Conservation (phyloP, 2,329 filamentous ascomycete genomes). For the Phialophora expanda region DNA sequence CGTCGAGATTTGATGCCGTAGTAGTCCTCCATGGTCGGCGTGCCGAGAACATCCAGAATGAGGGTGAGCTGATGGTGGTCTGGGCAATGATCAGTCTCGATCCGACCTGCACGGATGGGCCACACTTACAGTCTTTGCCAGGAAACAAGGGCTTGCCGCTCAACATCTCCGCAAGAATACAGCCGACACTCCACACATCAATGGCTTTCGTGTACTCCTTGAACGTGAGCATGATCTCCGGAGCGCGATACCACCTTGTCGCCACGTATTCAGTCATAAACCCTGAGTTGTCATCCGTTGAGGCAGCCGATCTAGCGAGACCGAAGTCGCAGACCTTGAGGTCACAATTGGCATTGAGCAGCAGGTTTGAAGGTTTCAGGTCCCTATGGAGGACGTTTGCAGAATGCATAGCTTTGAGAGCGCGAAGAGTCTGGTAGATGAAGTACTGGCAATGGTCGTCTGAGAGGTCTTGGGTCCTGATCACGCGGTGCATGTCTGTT, state of each 20-base stretch:
- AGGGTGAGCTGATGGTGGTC: constrained; percentile 97
- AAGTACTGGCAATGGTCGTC: constrained; percentile 99
- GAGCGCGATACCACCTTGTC: constrained; percentile 97
- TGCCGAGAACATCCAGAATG: constrained; percentile 95
- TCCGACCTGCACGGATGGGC: constrained; percentile 7
- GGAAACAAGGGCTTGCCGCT: constrained; percentile 98
- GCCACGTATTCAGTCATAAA: constrained; percentile 99
- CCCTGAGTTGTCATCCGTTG: constrained; percentile 98
- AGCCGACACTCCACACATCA: constrained; percentile 98
- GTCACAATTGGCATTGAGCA: constrained; percentile 98
- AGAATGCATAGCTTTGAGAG: constrained; percentile 98
- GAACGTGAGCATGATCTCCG: constrained; percentile 99
- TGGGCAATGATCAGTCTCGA: constrained; percentile 46
- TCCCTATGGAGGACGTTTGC: constrained; percentile 97
- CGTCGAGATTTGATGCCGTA: constrained; percentile 99
- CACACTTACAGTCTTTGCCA: constrained; percentile 88
- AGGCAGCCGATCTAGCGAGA: constrained; percentile 90
- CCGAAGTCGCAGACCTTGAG: constrained; percentile 99
- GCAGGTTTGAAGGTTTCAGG: constrained; percentile 94
- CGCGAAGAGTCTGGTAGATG: constrained; percentile 98
- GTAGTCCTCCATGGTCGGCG: constrained; percentile 99
- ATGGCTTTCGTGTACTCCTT: constrained; percentile 99
- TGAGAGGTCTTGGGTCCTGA: constrained; percentile 96
- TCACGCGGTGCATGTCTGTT: constrained; percentile 99
- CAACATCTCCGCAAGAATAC: constrained; percentile 97